These are phyloP conservation scores for Schizosaccharomyces osmophilus DNA, from an alignment of 805 yeast genomes.

Conservation along the genomic window DNA sequence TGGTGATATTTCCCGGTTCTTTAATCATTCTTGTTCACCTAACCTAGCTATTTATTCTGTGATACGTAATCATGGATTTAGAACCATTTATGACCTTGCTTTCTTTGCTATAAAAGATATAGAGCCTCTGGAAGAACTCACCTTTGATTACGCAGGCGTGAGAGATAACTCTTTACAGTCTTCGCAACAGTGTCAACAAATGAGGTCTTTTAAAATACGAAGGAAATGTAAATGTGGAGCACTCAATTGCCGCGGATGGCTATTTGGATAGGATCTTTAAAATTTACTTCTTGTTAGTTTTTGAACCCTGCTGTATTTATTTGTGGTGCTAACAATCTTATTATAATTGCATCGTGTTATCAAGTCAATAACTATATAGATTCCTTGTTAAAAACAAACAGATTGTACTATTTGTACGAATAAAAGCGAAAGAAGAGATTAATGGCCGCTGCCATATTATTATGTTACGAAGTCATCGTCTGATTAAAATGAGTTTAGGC, in stretches of 20 bases:
- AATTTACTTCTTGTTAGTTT: too few relatives aligned
- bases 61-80: not conserved
- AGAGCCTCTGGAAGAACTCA: slow-evolving; percentile 5
- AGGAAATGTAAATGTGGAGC: not conserved
- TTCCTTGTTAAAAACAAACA: too few relatives aligned
- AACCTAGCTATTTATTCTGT: slow-evolving; percentile 5
- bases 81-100: slow-evolving; percentile 4
- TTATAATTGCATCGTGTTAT: too few relatives aligned
- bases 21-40: slow-evolving; percentile 8
- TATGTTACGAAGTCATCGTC: too few relatives aligned
- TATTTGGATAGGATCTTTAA: not conserved
- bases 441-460: too few relatives aligned
- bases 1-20: slow-evolving; percentile 5
- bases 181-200: not conserved
- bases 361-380: too few relatives aligned
- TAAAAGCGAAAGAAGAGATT: too few relatives aligned
- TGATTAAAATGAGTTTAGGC: too few relatives aligned
- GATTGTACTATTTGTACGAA: too few relatives aligned
- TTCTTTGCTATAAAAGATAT: slow-evolving; percentile 6
- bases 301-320: too few relatives aligned
- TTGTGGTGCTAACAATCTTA: too few relatives aligned
- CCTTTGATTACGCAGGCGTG: slow-evolving; percentile 5
- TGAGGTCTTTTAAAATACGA: not conserved
- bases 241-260: not conserved
- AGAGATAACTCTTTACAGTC: not conserved